Conservation (phyloP, 305 asterid genomes). For the Withania somnifera region DNA sequence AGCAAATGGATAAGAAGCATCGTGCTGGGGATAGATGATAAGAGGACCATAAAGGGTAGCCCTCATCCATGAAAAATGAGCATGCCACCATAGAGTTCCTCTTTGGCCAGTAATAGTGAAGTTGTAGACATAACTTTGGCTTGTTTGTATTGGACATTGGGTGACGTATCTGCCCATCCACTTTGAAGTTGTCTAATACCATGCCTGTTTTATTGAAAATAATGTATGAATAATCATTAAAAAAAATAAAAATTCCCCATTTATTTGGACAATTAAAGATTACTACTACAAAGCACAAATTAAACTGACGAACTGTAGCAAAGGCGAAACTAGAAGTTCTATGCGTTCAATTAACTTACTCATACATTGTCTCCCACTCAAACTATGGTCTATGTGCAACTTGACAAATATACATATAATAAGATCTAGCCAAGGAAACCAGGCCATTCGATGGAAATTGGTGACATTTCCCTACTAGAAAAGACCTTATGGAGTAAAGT, state of each 20-base stretch:
- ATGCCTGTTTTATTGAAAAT: conserved; percentile 20
- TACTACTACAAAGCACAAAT: not conserved
- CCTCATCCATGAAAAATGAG: conserved; percentile 41
- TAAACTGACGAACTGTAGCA: not conserved
- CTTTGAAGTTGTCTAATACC: conserved; percentile 32
- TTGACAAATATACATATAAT: too few species aligned
- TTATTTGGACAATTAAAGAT: not conserved
- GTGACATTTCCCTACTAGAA: too few species aligned
- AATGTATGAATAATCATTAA: not conserved
- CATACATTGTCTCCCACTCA: not conserved
- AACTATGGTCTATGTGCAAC: not conserved
- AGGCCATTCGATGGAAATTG: too few species aligned
- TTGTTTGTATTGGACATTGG: conserved; percentile 40
- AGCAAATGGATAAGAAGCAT: conserved; percentile 27
- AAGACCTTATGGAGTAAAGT: too few species aligned
- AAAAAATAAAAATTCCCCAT: not conserved
- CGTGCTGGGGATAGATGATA: conserved; percentile 27
- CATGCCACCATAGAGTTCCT: conserved; percentile 44
- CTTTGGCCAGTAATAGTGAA: conserved; percentile 37
- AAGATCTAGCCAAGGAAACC: too few species aligned
- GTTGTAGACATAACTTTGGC: conserved; percentile 34
- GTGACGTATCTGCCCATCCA: conserved; percentile 44
- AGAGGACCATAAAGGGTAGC: conserved; percentile 34
- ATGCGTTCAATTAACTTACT: not conserved
- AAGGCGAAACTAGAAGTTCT: not conserved